Evolutionary conservation across 2,329 filamentous ascomycete species (phyloP), one percentile per base, ranked within the genome.

Genomic region (Whalleya microplaca): DNA sequence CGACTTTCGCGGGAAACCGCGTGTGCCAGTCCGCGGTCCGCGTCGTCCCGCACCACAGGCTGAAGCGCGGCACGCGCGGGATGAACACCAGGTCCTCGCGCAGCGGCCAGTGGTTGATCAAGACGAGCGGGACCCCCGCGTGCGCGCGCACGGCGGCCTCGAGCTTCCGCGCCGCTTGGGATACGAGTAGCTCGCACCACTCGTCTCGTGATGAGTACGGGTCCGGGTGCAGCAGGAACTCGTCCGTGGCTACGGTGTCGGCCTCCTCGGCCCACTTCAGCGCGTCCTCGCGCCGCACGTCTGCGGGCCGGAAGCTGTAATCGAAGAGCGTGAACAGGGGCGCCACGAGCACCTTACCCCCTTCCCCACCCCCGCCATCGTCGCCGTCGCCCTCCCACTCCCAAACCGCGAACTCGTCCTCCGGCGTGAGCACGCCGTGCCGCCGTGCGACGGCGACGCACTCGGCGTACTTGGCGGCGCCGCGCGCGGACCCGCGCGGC

Each of bases 241-340:
- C 73, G 62, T 75, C 73, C 2, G 72, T 74, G 3, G 73, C 73
- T 1, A 71, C 67, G 14, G 67, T 73, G 56, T 73, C 70, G 32
- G 58, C 57, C 62, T 72, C 71, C 56, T 69, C 66, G n/a, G 73
- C 73, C 73, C 73, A 75, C 21, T 60, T 58, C 27, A 75, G 59
- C 1, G 81, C 82, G 19, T 73, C 69, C 54, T 80, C 80, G 40
- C 79, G 70, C 21, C 72, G 69, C 8, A 85, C 75, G 45, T 81
- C 63, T 1, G 68, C 72, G 0, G 83, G 83, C 0, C 82, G 74
- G 68, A 84, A 85, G 58, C 75, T 80, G 70, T 85, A 85, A 70
- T 85, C 83, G 72, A 85, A 85, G 14, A 85, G 72, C 0, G 82
- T 84, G 73, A 85, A 85, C 48, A 84, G 76, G 29, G 80, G 83